phyloP scores from a whole-genome alignment of 495 filamentous ascomycete species.

The Hyaloscypha hepaticicola region DNA sequence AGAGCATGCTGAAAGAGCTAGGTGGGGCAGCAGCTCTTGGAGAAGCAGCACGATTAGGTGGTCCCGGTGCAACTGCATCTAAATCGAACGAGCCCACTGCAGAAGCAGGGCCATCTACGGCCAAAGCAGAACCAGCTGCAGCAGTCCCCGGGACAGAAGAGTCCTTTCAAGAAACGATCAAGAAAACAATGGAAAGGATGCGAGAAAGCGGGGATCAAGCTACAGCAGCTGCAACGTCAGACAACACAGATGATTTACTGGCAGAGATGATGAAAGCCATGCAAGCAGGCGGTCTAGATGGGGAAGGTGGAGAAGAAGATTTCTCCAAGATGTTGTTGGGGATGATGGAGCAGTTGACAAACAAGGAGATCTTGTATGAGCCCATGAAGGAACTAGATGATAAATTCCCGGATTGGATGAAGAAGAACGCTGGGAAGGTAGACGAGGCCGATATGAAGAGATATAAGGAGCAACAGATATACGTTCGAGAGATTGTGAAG shows the following conservation, averaged over 20 bases:
- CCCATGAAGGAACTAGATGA: constrained; percentile 95
- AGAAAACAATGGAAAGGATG: constrained; percentile 91
- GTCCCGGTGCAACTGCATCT: constrained; percentile 20
- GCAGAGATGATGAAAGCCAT: constrained; percentile 84
- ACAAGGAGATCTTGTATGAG: constrained; percentile 97
- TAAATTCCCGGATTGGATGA: constrained; percentile 88
- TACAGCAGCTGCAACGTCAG: constrained; percentile 68
- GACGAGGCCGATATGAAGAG: constrained; percentile 68
- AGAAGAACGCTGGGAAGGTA: constrained; percentile 65
- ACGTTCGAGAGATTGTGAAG: constrained; percentile 84
- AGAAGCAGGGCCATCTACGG: constrained; percentile 6
- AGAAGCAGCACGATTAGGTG: constrained; percentile 28
- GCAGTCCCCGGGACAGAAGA: constrained; percentile 46
- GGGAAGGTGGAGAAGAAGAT: constrained; percentile 74
- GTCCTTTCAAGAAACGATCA: constrained; percentile 87
- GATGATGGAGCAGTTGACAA: constrained; percentile 98
- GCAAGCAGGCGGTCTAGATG: constrained; percentile 59
- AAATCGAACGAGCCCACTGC: constrained; percentile 29
- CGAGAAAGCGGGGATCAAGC: constrained; percentile 80
- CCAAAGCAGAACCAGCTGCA: constrained; percentile 29
- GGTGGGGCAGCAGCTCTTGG: constrained; percentile 46
- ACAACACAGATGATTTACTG: constrained; percentile 73
- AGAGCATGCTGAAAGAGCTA: constrained; percentile 79
- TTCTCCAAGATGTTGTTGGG: constrained; percentile 89
- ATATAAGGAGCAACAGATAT: constrained; percentile 75